phyloP scores from a whole-genome alignment of 2,329 filamentous ascomycete genomes.

The Zalaria obscura region DNA sequence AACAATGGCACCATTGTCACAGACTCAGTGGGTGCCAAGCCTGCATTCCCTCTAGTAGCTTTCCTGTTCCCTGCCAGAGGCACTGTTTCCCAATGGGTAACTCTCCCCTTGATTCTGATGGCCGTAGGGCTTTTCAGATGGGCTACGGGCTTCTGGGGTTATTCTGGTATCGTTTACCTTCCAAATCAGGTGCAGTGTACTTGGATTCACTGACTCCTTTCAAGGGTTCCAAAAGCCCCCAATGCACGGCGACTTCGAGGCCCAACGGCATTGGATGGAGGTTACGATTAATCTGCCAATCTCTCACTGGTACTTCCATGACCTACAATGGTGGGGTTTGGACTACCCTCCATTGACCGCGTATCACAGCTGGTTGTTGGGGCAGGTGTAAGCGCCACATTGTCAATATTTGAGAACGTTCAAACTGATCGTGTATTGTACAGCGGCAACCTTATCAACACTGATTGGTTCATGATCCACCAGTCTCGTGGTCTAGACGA shows the following conservation, averaged over 20 bases:
- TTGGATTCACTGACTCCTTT: too few relatives aligned
- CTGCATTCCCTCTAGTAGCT: slow-evolving; percentile 81
- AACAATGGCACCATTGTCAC: slow-evolving; percentile 28
- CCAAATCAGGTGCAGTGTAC: too few relatives aligned
- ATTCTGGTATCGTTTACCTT: slow-evolving; percentile 52
- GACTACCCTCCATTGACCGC: slow-evolving; percentile 96
- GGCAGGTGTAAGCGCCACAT: slow-evolving; percentile 47
- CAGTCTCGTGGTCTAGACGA: slow-evolving; percentile 72
- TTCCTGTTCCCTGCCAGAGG: slow-evolving; percentile 86
- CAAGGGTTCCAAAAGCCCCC: slow-evolving; percentile 67
- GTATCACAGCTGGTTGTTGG: slow-evolving; percentile 94
- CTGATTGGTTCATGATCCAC: slow-evolving; percentile 76
- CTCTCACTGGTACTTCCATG: slow-evolving; percentile 96
- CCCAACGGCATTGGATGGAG: slow-evolving; percentile 98
- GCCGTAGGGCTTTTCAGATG: slow-evolving; percentile 82
- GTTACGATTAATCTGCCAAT: slow-evolving; percentile 77
- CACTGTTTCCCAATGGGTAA: slow-evolving; percentile 79
- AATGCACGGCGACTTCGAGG: slow-evolving; percentile 95
- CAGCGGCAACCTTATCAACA: slow-evolving; percentile 60
- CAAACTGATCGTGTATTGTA: slow-evolving; percentile 7
- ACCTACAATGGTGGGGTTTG: slow-evolving; percentile 92
- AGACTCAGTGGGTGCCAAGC: slow-evolving; percentile 30
- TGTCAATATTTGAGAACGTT: neutral
- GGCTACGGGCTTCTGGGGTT: slow-evolving; percentile 85
- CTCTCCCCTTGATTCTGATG: slow-evolving; percentile 80